Evolutionary conservation across 257 asterid genomes (phyloP).

Genomic region (Scutellaria galericulata): DNA sequence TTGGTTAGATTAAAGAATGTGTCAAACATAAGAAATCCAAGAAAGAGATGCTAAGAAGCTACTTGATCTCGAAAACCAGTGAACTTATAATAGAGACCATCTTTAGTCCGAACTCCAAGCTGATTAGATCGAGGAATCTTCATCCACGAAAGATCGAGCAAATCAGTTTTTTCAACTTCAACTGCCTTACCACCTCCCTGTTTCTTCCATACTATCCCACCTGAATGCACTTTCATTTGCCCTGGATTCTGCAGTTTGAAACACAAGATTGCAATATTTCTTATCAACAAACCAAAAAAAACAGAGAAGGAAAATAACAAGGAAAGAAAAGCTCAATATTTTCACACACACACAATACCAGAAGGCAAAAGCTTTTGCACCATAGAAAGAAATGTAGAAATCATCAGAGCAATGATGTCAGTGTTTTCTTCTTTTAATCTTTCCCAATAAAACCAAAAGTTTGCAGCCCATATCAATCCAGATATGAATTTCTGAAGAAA

Average conservation of each 20-base stretch:
- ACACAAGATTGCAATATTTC: constrained; percentile 8
- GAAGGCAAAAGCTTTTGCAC: constrained; percentile 8
- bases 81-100: constrained; percentile 77
- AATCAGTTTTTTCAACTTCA: constrained; percentile 74
- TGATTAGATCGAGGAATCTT: constrained; percentile 83
- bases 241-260: constrained; percentile 61
- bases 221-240: constrained; percentile 68
- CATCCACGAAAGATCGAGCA: constrained; percentile 79
- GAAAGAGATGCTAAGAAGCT: constrained; percentile 10
- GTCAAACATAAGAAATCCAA: constrained; percentile 1
- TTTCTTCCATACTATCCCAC: constrained; percentile 85
- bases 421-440: background rate
- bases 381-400: background rate
- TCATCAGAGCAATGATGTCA: background rate
- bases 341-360: constrained; percentile 3
- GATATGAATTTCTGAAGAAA: background rate
- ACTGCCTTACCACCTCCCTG: constrained; percentile 82
- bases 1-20: constrained; percentile 22
- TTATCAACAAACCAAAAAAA: background rate
- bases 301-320: background rate
- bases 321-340: background rate
- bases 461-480: background rate
- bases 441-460: background rate
- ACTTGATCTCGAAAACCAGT: constrained; percentile 71
- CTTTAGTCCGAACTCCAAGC: constrained; percentile 79